Evolutionary conservation across 768 basidiomycete genomes (phyloP).

Genomic region (Hericium rajendrae): DNA sequence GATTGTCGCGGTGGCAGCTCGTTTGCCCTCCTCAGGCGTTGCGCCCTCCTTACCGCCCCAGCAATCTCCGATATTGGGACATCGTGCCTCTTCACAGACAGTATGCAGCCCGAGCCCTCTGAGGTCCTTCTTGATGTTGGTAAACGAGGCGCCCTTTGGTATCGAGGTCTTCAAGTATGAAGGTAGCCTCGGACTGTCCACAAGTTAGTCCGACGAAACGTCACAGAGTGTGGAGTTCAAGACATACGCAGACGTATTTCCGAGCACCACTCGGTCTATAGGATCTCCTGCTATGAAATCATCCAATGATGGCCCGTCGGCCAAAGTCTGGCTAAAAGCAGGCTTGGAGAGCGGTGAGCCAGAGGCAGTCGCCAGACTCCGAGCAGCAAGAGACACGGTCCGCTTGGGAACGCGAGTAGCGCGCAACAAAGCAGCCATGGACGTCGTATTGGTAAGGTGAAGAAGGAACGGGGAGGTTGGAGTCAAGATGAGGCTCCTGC

Average conservation of each 20-base stretch:
- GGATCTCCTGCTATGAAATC: conserved; percentile 67
- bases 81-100: conserved; percentile 97
- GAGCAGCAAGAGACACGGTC: neutral
- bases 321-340: conserved; percentile 43
- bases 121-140: conserved; percentile 90
- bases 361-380: conserved; percentile 23
- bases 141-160: conserved; percentile 81
- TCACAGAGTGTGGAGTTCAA: neutral
- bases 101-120: conserved; percentile 88
- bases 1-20: conserved; percentile 92
- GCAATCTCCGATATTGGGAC: conserved; percentile 99
- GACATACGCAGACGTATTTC: conserved; percentile 58
- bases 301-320: conserved; percentile 63
- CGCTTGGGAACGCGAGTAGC: conserved; percentile 6
- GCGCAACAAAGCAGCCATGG: conserved; percentile 8
- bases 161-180: conserved; percentile 85
- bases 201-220: neutral
- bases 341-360: conserved; percentile 36
- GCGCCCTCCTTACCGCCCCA: conserved; percentile 81
- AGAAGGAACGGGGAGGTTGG: too few species aligned
- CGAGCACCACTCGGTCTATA: conserved; percentile 55
- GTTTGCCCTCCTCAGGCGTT: conserved; percentile 62
- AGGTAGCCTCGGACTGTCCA: conserved; percentile 71
- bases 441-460: neutral
- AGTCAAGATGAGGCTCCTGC: too few species aligned